Evolutionary conservation across 2,329 filamentous ascomycete species (phyloP).

Genomic region (Phaeoacremonium minimum): DNA sequence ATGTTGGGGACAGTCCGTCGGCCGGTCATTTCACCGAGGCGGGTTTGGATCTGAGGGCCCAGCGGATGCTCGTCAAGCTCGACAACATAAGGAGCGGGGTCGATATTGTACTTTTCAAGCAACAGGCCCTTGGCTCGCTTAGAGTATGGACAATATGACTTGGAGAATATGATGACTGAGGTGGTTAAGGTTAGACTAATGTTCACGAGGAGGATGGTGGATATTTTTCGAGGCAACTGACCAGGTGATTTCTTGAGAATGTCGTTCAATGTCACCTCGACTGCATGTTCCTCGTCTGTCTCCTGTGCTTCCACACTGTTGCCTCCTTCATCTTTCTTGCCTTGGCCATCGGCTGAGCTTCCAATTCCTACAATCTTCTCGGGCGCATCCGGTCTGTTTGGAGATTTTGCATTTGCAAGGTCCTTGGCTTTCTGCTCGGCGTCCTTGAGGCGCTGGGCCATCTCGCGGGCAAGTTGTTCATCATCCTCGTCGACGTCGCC

Average conservation of each 20-base stretch:
- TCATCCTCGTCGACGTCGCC: constrained; percentile 54
- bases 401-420: constrained; percentile 61
- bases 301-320: constrained; percentile 34
- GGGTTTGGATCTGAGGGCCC: constrained; percentile 67
- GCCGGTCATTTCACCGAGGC: constrained; percentile 69
- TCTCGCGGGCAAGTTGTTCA: constrained; percentile 44
- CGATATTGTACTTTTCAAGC: constrained; percentile 78
- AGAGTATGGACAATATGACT: constrained; percentile 86
- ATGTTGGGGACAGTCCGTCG: constrained; percentile 89
- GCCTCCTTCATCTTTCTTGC: constrained; percentile 36
- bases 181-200: constrained; percentile 6
- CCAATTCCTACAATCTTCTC: constrained; percentile 55
- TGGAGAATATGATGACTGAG: constrained; percentile 91
- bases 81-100: constrained; percentile 78
- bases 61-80: constrained; percentile 83
- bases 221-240: constrained; percentile 38
- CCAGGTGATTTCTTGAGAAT: constrained; percentile 84
- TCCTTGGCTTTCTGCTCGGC: constrained; percentile 68
- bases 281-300: constrained; percentile 56
- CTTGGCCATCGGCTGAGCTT: constrained; percentile 50
- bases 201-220: constrained; percentile 6
- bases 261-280: constrained; percentile 66
- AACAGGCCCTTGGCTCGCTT: constrained; percentile 81
- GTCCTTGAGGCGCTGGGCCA: constrained; percentile 59
- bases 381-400: constrained; percentile 55